Conservation (phyloP, 768 basidiomycete genomes). For the Tulasnella sp. region DNA sequence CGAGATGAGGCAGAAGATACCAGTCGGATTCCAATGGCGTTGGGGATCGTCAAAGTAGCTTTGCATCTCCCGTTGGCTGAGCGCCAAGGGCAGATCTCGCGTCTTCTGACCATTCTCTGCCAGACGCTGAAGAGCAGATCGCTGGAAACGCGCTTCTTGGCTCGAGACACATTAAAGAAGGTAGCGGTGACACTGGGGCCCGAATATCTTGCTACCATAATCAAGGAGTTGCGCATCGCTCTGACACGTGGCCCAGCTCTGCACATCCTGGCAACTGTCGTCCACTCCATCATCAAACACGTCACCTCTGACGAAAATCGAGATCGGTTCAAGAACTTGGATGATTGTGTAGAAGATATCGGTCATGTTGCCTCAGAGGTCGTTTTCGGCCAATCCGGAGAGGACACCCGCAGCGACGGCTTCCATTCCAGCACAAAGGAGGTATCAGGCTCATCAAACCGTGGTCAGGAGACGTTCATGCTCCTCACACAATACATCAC, state of each 20-base stretch:
- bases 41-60: slow-evolving; percentile 79
- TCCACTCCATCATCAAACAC: slow-evolving; percentile 71
- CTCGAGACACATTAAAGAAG: slow-evolving; percentile 69
- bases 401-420: slow-evolving; percentile 75
- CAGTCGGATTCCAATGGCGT: slow-evolving; percentile 75
- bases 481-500: slow-evolving; percentile 70
- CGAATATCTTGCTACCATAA: slow-evolving; percentile 53
- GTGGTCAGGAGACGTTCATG: slow-evolving; percentile 76
- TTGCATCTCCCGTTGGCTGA: slow-evolving; percentile 56
- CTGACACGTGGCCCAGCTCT: slow-evolving; percentile 86
- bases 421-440: slow-evolving; percentile 95
- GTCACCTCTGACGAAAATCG: slow-evolving; percentile 54
- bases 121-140: slow-evolving; percentile 89
- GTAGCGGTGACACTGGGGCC: slow-evolving; percentile 66
- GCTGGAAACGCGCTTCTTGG: slow-evolving; percentile 82
- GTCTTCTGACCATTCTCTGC: slow-evolving; percentile 71
- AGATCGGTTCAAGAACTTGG: slow-evolving; percentile 48
- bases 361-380: slow-evolving; percentile 78
- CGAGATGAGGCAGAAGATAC: slow-evolving; percentile 75
- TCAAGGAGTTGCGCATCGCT: slow-evolving; percentile 75
- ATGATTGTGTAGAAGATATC: slow-evolving; percentile 66
- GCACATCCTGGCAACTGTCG: slow-evolving; percentile 78
- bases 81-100: slow-evolving; percentile 56
- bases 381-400: slow-evolving; percentile 86
- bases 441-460: slow-evolving; percentile 70